Evolutionary conservation across 495 filamentous ascomycete genomes (phyloP).

Genomic region (Penicillium arizonense): DNA sequence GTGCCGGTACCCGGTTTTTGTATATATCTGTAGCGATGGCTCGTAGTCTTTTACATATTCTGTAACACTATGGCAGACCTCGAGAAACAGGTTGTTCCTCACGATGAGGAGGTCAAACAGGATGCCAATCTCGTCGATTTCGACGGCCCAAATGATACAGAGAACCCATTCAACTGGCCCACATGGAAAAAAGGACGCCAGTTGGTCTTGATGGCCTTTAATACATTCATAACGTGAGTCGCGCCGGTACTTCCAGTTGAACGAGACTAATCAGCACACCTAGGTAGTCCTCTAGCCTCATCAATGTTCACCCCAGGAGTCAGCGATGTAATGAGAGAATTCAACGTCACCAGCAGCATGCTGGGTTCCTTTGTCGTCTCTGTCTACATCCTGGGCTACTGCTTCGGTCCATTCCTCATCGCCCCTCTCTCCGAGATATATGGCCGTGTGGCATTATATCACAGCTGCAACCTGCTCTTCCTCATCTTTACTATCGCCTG

Average conservation of each 20-base stretch:
- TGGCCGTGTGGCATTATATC: conserved; percentile 41
- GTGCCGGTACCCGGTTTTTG: too few relatives aligned
- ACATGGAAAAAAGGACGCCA: conserved; percentile 45
- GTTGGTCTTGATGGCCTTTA: conserved; percentile 43
- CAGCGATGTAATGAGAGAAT: conserved; percentile 49
- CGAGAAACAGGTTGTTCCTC: neutral
- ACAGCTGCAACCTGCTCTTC: conserved; percentile 41
- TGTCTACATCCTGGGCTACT: conserved; percentile 40
- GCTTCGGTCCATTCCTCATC: conserved; percentile 37
- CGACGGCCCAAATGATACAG: conserved; percentile 53
- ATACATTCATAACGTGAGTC: conserved; percentile 56
- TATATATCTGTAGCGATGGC: too few relatives aligned
- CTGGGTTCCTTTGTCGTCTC: conserved; percentile 40
- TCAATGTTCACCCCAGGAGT: conserved; percentile 66
- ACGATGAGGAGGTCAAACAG: neutral
- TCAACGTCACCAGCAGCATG: conserved; percentile 38
- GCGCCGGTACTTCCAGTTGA: neutral
- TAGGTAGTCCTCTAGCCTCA: conserved; percentile 48
- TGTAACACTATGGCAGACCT: conserved; percentile 1
- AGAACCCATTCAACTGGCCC: conserved; percentile 64
- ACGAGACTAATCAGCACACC: neutral
- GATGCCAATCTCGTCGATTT: conserved; percentile 41
- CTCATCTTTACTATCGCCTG: conserved; percentile 47
- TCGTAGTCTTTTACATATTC: too few relatives aligned
- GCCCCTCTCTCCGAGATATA: conserved; percentile 46